Evolutionary conservation across 2,329 filamentous ascomycete species (phyloP).

Genomic region (Calonectria hawksworthii): DNA sequence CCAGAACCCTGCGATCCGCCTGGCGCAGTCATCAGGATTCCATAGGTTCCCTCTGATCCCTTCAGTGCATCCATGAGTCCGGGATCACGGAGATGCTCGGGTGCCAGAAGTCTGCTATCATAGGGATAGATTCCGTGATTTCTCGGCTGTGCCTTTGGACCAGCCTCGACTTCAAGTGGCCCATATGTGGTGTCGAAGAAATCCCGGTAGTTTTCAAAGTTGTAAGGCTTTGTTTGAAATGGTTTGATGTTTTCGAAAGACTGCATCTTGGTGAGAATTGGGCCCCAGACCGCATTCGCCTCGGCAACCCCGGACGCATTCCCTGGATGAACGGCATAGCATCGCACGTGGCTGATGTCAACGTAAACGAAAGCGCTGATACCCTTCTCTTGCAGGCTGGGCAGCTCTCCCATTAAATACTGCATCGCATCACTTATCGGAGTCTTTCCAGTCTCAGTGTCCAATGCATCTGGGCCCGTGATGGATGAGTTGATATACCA

Average conservation of each 20-base stretch:
- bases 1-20: neutral
- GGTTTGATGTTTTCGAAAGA: neutral
- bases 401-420: neutral
- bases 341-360: neutral
- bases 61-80: neutral
- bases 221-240: neutral
- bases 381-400: neutral
- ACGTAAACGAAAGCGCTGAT: conserved; percentile 5
- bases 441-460: neutral
- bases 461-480: neutral
- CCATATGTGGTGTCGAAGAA: neutral
- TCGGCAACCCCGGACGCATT: neutral
- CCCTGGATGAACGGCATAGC: neutral
- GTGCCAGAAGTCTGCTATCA: neutral
- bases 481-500: conserved; percentile 16
- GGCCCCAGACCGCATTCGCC: neutral
- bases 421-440: neutral
- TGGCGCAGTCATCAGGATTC: neutral
- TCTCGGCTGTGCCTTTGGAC: neutral
- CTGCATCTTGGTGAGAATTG: neutral
- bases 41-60: neutral
- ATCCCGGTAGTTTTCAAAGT: neutral
- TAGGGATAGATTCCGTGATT: neutral
- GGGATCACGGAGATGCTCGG: neutral
- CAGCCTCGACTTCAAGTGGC: neutral